A percentile compares a stretch with the other conserved stretches of the same genome.
Evolutionary conservation across 208 protist genomes (phyloP).

Genomic region (Zelonia costaricensis): DNA sequence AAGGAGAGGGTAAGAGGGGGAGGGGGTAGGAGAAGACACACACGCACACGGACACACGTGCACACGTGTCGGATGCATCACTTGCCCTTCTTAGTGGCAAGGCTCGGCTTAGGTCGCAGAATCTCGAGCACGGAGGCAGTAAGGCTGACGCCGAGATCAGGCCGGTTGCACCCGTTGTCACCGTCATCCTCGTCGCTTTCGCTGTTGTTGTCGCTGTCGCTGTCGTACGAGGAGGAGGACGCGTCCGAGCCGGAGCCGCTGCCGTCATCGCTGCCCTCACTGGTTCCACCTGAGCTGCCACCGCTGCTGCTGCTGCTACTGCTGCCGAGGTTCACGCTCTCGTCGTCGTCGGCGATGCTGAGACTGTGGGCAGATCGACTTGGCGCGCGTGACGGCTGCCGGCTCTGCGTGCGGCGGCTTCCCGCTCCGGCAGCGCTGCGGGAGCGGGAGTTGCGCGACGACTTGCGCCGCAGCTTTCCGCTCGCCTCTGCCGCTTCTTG

Average conservation of each 20-base stretch:
- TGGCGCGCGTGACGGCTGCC: neutral
- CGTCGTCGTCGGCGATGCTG: neutral
- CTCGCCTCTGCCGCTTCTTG: neutral
- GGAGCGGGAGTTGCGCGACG: constrained; percentile 1
- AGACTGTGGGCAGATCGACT: neutral
- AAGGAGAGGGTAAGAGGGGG: neutral
- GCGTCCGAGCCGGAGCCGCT: no score
- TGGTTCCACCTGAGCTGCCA: no score
- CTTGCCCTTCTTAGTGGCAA: neutral
- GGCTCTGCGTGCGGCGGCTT: neutral
- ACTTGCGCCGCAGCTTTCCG: neutral
- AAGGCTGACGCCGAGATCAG: constrained; percentile 2
- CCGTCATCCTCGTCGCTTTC: neutral
- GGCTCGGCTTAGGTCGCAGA: constrained; percentile 9
- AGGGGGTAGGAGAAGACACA: constrained; percentile 3
- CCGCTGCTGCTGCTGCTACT: constrained; percentile 9
- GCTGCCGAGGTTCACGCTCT: constrained; percentile 1
- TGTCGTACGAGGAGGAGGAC: no score
- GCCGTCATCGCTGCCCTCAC: neutral
- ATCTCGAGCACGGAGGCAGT: constrained; percentile 19
- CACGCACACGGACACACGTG: constrained; percentile 3
- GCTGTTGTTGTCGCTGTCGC: neutral
- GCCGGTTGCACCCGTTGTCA: neutral
- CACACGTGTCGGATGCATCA: neutral
- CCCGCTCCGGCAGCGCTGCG: neutral